Evolutionary conservation across 2,329 filamentous ascomycete species (phyloP).

Genomic region (Sporothrix luriei): DNA sequence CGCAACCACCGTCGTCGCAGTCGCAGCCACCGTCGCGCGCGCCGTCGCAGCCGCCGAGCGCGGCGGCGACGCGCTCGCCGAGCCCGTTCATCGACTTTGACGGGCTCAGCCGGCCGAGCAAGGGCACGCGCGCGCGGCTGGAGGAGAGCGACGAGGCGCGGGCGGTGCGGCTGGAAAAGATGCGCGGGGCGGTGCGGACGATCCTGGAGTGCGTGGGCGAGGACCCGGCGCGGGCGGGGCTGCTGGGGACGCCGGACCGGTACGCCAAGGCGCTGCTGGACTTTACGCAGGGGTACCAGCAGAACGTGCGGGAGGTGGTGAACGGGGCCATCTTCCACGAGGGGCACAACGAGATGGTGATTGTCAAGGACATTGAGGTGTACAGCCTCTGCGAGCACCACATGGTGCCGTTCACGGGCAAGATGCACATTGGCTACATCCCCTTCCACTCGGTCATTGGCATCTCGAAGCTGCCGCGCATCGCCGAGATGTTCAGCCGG

Average conservation of each 20-base stretch:
- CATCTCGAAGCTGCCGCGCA: slow-evolving; percentile 90
- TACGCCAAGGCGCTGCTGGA: slow-evolving; percentile 96
- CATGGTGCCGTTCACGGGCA: slow-evolving; percentile 92
- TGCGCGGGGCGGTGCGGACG: slow-evolving; percentile 65
- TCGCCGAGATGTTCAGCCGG: slow-evolving; percentile 95
- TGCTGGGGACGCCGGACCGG: slow-evolving; percentile 72
- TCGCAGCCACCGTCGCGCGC: neutral
- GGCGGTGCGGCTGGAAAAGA: slow-evolving; percentile 57
- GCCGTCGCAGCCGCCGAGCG: neutral
- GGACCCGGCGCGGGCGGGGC: slow-evolving; percentile 65
- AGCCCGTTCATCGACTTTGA: slow-evolving; percentile 32
- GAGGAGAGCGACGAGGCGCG: slow-evolving; percentile 59
- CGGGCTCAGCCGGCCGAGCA: slow-evolving; percentile 40
- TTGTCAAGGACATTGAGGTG: slow-evolving; percentile 96
- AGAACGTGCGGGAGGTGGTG: slow-evolving; percentile 88
- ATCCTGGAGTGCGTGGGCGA: slow-evolving; percentile 70
- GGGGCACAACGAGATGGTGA: slow-evolving; percentile 94
- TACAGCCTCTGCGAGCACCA: slow-evolving; percentile 97
- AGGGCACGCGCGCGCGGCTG: slow-evolving; percentile 65
- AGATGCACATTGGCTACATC: slow-evolving; percentile 99
- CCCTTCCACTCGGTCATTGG: slow-evolving; percentile 89
- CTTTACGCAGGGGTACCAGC: slow-evolving; percentile 95
- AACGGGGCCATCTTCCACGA: slow-evolving; percentile 95
- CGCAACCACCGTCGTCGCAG: neutral
- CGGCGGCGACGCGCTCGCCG: slow-evolving; percentile 16